phyloP scores from a whole-genome alignment of 352 stramenopile species.

The Phytophthora aleatoria region DNA sequence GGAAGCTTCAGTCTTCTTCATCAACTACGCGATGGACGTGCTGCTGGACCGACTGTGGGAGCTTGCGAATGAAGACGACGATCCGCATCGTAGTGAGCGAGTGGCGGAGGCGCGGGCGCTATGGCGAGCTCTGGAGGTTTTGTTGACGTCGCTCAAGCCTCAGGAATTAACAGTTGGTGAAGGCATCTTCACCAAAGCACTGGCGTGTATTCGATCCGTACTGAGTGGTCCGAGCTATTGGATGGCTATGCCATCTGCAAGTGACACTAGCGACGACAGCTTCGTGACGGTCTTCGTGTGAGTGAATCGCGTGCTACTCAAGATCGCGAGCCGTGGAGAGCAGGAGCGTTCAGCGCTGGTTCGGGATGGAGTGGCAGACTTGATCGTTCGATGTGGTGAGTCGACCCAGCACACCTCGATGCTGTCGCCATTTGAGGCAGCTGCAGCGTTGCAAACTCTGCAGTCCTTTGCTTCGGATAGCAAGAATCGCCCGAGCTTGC shows the following conservation, averaged over 20 bases:
- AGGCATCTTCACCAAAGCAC: constrained; percentile 42
- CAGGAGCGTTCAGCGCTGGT: constrained; percentile 55
- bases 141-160: constrained; percentile 40
- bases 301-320: constrained; percentile 49
- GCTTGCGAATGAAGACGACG: constrained; percentile 37
- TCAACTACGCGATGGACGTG: constrained; percentile 40
- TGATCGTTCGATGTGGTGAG: constrained; percentile 40
- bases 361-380: constrained; percentile 37
- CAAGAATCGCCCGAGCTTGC: constrained; percentile 40
- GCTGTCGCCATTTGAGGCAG: constrained; percentile 24
- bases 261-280: constrained; percentile 13
- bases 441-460: constrained; percentile 48
- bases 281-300: constrained; percentile 43
- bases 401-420: constrained; percentile 6
- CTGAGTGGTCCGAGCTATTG: constrained; percentile 40
- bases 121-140: constrained; percentile 58
- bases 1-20: not conserved
- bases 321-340: constrained; percentile 49
- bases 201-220: constrained; percentile 45
- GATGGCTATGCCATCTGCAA: not conserved
- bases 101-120: constrained; percentile 52
- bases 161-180: constrained; percentile 44
- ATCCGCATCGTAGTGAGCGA: constrained; percentile 16
- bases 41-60: constrained; percentile 50
- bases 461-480: constrained; percentile 52